Percentiles rank a stretch among this genome's conserved stretches.
phyloP scores from a whole-genome alignment of 441 rosid genomes.

The Bruguiera hainesii region DNA sequence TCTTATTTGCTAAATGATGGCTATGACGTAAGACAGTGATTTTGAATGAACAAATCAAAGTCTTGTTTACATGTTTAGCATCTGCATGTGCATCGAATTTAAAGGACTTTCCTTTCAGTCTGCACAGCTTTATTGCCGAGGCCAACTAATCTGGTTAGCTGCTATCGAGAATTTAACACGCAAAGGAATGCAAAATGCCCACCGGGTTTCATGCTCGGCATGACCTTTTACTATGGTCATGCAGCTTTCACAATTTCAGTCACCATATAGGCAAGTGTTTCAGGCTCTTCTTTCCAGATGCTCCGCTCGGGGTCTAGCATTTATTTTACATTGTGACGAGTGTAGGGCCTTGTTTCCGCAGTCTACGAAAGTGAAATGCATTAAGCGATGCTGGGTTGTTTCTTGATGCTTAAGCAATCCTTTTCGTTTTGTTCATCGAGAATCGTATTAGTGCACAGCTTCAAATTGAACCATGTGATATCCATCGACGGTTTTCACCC shows the following conservation, averaged over 20 bases:
- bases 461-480: not conserved
- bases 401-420: conserved; percentile 60
- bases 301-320: conserved; percentile 69
- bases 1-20: not conserved
- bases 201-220: conserved; percentile 42
- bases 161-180: conserved; percentile 78
- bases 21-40: not conserved
- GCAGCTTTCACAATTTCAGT: not conserved
- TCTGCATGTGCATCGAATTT: not conserved
- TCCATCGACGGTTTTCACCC: not conserved
- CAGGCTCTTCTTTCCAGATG: conserved; percentile 91
- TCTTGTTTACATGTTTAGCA: not conserved
- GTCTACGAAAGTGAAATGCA: conserved; percentile 66
- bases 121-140: conserved; percentile 66
- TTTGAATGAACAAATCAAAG: not conserved
- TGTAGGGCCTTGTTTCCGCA: conserved; percentile 55
- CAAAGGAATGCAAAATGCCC: conserved; percentile 64
- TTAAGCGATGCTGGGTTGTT: conserved; percentile 90
- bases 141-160: conserved; percentile 81
- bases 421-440: not conserved
- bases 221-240: not conserved
- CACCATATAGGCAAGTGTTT: not conserved
- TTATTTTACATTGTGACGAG: conserved; percentile 77
- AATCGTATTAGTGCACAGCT: not conserved
- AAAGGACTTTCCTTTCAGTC: conserved; percentile 25